A percentile compares a stretch with the other conserved stretches of the same genome.
Evolutionary conservation across 495 filamentous ascomycete species (phyloP).

Genomic region (Bryoglossum gracile): DNA sequence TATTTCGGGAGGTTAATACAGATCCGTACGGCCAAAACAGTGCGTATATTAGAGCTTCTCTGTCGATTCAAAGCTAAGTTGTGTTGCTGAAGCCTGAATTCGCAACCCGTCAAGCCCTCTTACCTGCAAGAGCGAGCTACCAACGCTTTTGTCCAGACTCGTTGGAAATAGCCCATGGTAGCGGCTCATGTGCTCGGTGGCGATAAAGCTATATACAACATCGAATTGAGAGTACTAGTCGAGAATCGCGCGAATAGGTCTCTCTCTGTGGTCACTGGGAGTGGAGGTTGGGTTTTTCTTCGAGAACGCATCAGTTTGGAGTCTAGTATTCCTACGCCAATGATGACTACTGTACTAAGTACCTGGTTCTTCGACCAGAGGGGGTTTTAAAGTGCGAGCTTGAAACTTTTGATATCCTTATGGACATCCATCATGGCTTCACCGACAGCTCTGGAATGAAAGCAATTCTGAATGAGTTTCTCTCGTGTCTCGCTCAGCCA

Average conservation of each 20-base stretch:
- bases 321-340: neutral
- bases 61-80: neutral
- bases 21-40: slow-evolving; percentile 10
- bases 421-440: slow-evolving; percentile 6
- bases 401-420: slow-evolving; percentile 1
- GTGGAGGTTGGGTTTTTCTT: slow-evolving; percentile 1
- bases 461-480: slow-evolving; percentile 8
- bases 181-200: slow-evolving; percentile 2
- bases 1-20: slow-evolving; percentile 3
- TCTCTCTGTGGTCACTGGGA: neutral
- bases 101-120: neutral
- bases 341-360: slow-evolving; percentile 4
- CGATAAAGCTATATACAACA: neutral
- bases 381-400: neutral
- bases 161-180: slow-evolving; percentile 4
- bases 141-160: neutral
- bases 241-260: slow-evolving; percentile 1
- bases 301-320: slow-evolving; percentile 1
- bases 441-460: slow-evolving; percentile 1
- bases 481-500: neutral
- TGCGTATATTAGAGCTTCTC: slow-evolving; percentile 1
- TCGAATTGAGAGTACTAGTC: neutral
- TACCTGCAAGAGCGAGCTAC: neutral
- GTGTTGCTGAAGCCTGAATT: neutral
- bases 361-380: neutral